These are phyloP conservation scores for Fusarium sp. DNA, from an alignment of 2,329 filamentous ascomycete genomes.

Conservation along the genomic window DNA sequence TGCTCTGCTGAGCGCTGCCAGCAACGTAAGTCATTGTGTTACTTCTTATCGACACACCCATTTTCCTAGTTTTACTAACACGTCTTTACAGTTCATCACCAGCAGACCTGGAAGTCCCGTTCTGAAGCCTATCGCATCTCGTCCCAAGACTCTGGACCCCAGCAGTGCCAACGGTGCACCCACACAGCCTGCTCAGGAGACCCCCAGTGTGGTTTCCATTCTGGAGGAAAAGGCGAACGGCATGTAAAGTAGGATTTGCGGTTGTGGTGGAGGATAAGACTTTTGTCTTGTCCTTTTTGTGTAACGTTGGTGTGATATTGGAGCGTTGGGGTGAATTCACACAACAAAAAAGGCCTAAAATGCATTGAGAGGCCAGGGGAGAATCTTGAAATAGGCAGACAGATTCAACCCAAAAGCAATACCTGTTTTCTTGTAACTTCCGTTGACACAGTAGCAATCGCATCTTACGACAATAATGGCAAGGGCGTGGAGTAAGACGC, in stretches of 20 bases:
- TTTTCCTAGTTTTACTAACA: neutral
- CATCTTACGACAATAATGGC: neutral
- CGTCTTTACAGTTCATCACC: constrained; percentile 11
- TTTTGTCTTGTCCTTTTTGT: neutral
- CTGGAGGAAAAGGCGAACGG: constrained; percentile 30
- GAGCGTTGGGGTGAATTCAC: neutral
- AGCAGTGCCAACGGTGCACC: neutral
- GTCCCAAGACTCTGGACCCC: neutral
- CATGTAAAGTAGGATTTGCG: constrained; percentile 10
- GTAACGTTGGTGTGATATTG: neutral
- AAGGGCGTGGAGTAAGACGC: neutral
- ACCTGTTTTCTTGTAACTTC: neutral
- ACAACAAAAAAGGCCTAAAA: neutral
- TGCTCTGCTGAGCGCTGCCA: constrained; percentile 83
- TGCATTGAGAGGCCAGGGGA: neutral
- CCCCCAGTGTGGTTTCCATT: constrained; percentile 19
- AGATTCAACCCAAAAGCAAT: neutral
- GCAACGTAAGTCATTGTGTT: constrained; percentile 69
- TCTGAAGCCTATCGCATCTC: constrained; percentile 5
- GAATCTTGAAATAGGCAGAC: neutral
- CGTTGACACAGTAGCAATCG: neutral
- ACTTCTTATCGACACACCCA: too few species aligned
- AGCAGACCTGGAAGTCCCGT: constrained; percentile 25
- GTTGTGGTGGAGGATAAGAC: neutral
- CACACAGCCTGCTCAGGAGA: constrained; percentile 4